Evolutionary conservation across 2,329 filamentous ascomycete genomes (phyloP), one percentile per base, ranked within the genome.

Genomic region (Epichloe bromicola): DNA sequence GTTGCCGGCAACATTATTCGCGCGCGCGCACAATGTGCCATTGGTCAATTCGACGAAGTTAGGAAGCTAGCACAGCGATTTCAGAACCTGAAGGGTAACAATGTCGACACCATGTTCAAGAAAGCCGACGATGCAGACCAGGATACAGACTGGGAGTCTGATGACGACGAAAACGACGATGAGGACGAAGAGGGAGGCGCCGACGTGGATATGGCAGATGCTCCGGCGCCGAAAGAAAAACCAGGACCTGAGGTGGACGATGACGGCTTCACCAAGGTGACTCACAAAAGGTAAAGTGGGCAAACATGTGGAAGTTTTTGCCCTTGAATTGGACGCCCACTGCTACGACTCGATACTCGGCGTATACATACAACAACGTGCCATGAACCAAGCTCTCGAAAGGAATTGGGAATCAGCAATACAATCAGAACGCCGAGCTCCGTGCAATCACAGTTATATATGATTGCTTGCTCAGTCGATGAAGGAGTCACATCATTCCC

Each of bases 261-360:
- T 57, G 86, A 91, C 61, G 86, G 86, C 4, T 91, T 91, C 64
- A 87, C 82, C 15, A 87, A 78, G 67, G 85, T 89, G 57, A 77
- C 81, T 51, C 75, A 78, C 60, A 86, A 81, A 74, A 77, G 74
- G 70, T 75, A 66, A 70, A 64, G 64, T 60, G 19, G 34, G 45
- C 26, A 43, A 56, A 34, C 14, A 47, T 44, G 49, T 51, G 43
- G n/a, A 30, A 51, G n/a, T 39, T 44, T n/a, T 19, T 19, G 40
- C 42, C 49, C 14, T 17, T 8, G 44, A 39, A 37, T 46, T 41
- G 47, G 39, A 47, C 38, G 41, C 37, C 34, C 42, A 41, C 19
- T 26, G 37, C 33, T 48, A 44, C 40, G 20, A 55, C 58, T 59
- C 59, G 53, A 63, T 60, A 59, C 56, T 58, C 59, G 60, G 58